Evolutionary conservation across 768 basidiomycete genomes (phyloP), one percentile per base, ranked within the genome.

Genomic region (Phylloporus sp.): DNA sequence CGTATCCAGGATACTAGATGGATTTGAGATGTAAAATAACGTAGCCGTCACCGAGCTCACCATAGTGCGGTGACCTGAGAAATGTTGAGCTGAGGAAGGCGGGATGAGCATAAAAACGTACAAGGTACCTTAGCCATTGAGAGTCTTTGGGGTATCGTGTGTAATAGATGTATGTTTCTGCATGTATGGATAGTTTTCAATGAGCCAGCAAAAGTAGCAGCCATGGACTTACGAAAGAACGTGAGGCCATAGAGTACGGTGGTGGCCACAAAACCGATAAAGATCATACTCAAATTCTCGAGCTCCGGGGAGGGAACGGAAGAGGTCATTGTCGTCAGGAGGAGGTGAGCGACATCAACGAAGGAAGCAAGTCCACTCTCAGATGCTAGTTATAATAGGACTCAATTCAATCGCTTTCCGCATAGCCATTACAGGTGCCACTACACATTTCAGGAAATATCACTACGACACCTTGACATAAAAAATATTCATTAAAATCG

Each of bases 231-330:
- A 64, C 67, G 69, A 54, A 69, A 69, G 49, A 69, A 70, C 24
- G 69, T 69, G 31, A 69, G 56, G 28, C 68, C 69, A n/a, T 69
- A 71, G 13, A 69, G 51, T 1, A 66, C 51, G 2, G 59, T 62
- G 6, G 68, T 50, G 6, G 51, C 49, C 10, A 63, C 57, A 39
- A 69, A 69, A 5, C 69, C 68, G 22, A 62, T 5, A 43, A 68
- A 69, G 32, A 69, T 46, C 18, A 56, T 49, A 22, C 54, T 45
- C 26, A 69, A 41, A 13, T 64, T 71, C 50, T 67, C 61, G 8
- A 56, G 16, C 50, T 65, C 68, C 24, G 52, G 45, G 5, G 49
- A 12, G 29, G 69, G 60, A 2, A 59, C 53, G 18, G 27, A 9
- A 13, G 54, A 7, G 16, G 53, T 59, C 65, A 69, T 67, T 0